Evolutionary conservation across 169 alveolate species (phyloP).

Genomic region (Eimeria brunetti): DNA sequence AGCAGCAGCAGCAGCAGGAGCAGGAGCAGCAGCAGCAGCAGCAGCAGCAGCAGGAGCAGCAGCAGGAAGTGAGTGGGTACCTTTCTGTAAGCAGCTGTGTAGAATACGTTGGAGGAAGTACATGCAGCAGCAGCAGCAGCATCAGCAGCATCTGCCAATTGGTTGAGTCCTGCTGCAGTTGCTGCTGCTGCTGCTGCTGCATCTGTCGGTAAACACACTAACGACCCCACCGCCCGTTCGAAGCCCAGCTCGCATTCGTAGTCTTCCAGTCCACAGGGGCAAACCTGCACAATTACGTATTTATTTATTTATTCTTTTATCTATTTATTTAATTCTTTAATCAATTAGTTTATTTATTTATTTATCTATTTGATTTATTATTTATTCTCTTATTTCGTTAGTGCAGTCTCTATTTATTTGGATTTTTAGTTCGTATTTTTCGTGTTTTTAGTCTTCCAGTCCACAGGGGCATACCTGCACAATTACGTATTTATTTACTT

Average conservation of each 20-base stretch:
- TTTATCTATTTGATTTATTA: too few species aligned
- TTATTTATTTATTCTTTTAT: too few species aligned
- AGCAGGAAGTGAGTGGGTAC: neutral
- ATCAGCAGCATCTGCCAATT: constrained; percentile 33
- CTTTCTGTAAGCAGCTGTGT: constrained; percentile 93
- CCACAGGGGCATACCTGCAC: constrained; percentile 96
- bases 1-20: too few species aligned
- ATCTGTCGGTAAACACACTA: constrained; percentile 86
- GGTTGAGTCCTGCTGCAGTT: constrained; percentile 55
- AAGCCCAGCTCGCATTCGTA: constrained; percentile 98
- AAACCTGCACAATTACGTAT: constrained; percentile 84
- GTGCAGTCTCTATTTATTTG: too few species aligned
- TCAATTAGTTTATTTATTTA: too few species aligned
- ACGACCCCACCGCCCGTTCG: constrained; percentile 91
- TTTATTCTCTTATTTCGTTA: too few species aligned
- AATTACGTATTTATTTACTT: too few species aligned
- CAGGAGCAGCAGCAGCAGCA: too few species aligned
- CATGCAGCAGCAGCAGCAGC: too few species aligned
- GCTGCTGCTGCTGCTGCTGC: constrained; percentile 70
- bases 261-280: constrained; percentile 98
- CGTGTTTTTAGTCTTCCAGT: constrained; percentile 98
- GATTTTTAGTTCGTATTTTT: too few species aligned
- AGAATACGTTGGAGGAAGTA: constrained; percentile 72
- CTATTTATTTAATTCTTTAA: too few species aligned
- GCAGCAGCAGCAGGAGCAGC: too few species aligned